Conservation (phyloP, 306 rosid species). For the Gastrolobium villosum region DNA sequence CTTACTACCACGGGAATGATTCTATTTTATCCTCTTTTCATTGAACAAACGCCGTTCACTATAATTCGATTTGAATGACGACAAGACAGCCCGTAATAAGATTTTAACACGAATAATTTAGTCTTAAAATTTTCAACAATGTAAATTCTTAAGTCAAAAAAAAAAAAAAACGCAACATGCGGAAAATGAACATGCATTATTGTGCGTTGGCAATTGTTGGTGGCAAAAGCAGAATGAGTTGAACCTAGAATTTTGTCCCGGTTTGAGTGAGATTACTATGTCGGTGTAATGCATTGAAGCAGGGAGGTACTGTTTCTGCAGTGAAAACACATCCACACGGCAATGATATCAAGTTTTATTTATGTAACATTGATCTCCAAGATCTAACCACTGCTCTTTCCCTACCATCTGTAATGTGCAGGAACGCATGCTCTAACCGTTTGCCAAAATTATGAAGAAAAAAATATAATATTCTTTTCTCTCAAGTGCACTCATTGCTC, state of each 20-base stretch:
- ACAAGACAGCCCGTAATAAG: not conserved
- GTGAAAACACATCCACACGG: conserved; percentile 7
- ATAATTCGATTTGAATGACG: not conserved
- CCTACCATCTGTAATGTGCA: conserved; percentile 24
- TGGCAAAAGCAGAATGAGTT: conserved; percentile 31
- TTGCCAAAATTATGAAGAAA: not conserved
- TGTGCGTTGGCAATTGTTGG: conserved; percentile 26
- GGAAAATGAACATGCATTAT: conserved; percentile 2
- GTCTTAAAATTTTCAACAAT: conserved; percentile 3
- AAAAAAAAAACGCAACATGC: not conserved
- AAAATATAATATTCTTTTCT: conserved; percentile 6
- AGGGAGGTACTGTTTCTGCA: not conserved
- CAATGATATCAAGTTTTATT: conserved; percentile 13
- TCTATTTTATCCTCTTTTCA: not conserved
- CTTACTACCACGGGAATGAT: not conserved
- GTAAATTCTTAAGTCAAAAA: not conserved
- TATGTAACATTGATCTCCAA: conserved; percentile 32
- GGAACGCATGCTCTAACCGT: conserved; percentile 31
- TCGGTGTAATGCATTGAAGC: conserved; percentile 38
- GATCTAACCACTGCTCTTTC: conserved; percentile 54
- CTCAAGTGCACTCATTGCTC: conserved; percentile 29
- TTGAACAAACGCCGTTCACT: not conserved
- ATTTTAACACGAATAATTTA: conserved; percentile 11
- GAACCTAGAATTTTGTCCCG: not conserved
- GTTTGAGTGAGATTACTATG: conserved; percentile 34